Conservation (phyloP, 2,329 filamentous ascomycete species). For the Stagonosporopsis chrysanthemi region DNA sequence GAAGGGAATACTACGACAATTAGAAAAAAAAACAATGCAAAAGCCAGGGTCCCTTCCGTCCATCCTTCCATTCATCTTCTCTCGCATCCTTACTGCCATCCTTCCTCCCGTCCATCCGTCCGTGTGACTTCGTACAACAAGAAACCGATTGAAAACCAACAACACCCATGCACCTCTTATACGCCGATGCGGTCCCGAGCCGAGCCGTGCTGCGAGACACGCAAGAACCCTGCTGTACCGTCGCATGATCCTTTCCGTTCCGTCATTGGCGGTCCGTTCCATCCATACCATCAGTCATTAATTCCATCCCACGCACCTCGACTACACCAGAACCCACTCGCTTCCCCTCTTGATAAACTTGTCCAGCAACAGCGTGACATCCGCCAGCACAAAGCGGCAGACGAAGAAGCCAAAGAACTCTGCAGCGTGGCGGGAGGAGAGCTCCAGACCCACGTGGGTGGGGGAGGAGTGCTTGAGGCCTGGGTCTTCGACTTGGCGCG, state of each 20-base stretch:
- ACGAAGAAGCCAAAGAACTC: slow-evolving; percentile 99
- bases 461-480: slow-evolving; percentile 89
- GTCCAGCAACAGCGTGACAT: slow-evolving; percentile 84
- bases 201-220: not conserved
- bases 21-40: too few relatives aligned
- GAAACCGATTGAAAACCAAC: too few relatives aligned
- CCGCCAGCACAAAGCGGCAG: slow-evolving; percentile 90
- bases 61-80: too few relatives aligned
- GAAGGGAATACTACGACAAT: too few relatives aligned
- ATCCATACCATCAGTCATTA: too few relatives aligned
- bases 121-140: not conserved
- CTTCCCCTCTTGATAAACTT: slow-evolving; percentile 97
- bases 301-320: not conserved
- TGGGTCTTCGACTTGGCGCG: slow-evolving; percentile 93
- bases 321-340: slow-evolving; percentile 80
- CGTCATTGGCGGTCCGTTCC: too few relatives aligned
- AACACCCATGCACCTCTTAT: not conserved
- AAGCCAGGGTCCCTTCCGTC: too few relatives aligned
- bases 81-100: too few relatives aligned
- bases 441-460: slow-evolving; percentile 92
- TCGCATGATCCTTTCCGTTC: too few relatives aligned
- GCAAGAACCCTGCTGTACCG: not conserved
- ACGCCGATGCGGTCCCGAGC: not conserved
- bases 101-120: not conserved
- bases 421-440: slow-evolving; percentile 89